These are phyloP conservation scores for Haplosporangium gracile DNA, from an alignment of 192 early-diverging fungal species.

Conservation along the genomic window DNA sequence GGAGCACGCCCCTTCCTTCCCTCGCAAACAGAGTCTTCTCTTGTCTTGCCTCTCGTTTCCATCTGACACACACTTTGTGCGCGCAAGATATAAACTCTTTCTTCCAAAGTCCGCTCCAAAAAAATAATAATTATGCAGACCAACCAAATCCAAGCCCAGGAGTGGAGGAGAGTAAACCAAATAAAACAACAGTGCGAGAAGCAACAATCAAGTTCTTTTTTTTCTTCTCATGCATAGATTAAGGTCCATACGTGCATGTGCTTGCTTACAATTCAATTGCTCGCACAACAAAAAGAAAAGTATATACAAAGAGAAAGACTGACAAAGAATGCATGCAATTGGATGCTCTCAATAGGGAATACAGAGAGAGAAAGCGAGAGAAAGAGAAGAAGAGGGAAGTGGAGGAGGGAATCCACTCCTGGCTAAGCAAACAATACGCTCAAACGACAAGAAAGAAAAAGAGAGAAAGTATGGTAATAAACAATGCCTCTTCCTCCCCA, in stretches of 20 bases:
- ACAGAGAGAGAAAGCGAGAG: not conserved
- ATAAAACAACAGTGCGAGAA: not conserved
- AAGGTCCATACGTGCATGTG: not conserved
- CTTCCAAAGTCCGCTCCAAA: not conserved
- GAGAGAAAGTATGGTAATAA: not conserved
- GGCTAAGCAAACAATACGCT: not conserved
- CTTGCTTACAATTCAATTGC: not conserved
- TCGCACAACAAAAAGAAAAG: not conserved
- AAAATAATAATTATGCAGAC: not conserved
- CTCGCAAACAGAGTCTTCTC: not conserved
- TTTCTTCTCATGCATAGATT: not conserved
- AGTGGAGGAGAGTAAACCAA: not conserved
- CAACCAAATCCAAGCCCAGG: slow-evolving; percentile 4
- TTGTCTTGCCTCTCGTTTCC: not conserved
- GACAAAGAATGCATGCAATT: slow-evolving; percentile 8
- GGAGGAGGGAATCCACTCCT: not conserved
- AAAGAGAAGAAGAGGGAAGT: not conserved
- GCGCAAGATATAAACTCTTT: not conserved
- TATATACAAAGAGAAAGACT: not conserved
- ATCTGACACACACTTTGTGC: not conserved
- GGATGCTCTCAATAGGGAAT: not conserved
- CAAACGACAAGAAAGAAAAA: not conserved
- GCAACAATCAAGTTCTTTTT: not conserved
- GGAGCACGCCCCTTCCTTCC: not conserved
- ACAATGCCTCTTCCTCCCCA: not conserved